Percentiles rank a stretch among this genome's conserved stretches.
Evolutionary conservation across 148 eudicot genomes (phyloP).

Genomic region (Hydrangea macrophylla): DNA sequence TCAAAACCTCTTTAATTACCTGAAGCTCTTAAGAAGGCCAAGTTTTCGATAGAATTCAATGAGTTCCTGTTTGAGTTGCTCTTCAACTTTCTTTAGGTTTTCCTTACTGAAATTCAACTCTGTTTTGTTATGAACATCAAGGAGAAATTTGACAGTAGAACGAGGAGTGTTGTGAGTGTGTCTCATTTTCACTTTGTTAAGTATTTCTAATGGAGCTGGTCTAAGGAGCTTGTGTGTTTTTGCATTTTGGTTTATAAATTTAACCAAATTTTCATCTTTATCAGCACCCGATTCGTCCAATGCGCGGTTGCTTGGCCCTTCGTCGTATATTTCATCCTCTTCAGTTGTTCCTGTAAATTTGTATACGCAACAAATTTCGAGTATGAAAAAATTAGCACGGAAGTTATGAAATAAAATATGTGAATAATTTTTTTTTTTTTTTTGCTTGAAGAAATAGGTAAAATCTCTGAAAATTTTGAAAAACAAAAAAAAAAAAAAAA

Average conservation of each 20-base stretch:
- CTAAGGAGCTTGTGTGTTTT: not conserved
- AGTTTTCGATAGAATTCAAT: conserved; percentile 30
- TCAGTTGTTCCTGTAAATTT: conserved; percentile 12
- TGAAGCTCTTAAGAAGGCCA: conserved; percentile 35
- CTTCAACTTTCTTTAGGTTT: conserved; percentile 28
- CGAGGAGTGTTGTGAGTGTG: conserved; percentile 27
- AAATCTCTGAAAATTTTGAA: no score
- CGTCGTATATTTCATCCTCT: conserved; percentile 25
- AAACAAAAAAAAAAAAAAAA: no score
- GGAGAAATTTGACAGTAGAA: conserved; percentile 26
- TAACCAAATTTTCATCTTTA: not conserved
- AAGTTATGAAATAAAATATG: no score
- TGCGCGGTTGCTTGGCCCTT: conserved; percentile 6
- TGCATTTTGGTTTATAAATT: no score
- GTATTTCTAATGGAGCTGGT: conserved; percentile 26
- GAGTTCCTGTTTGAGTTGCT: conserved; percentile 24
- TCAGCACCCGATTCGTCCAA: not conserved
- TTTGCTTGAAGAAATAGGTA: no score
- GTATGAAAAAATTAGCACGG: no score
- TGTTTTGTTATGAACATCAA: conserved; percentile 12
- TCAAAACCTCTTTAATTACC: conserved; percentile 21
- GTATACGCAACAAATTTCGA: no score
- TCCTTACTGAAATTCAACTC: conserved; percentile 23
- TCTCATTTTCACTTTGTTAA: conserved; percentile 31
- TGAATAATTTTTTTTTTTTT: not conserved